Percentiles rank a stretch among this genome's conserved stretches.
Conservation (phyloP, 2,329 filamentous ascomycete genomes). For the Fusarium hostae region DNA sequence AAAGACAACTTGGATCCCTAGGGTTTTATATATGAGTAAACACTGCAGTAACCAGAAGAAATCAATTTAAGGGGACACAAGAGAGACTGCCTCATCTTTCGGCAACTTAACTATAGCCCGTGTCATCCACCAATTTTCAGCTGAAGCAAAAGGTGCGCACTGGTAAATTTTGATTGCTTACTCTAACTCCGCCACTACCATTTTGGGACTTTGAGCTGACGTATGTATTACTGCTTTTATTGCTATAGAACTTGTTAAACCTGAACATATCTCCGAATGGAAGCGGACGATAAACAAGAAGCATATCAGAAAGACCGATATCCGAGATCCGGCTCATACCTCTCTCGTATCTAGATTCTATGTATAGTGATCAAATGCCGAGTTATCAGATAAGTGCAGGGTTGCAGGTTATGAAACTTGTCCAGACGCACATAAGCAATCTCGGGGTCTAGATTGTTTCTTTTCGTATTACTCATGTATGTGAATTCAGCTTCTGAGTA, state of each 20-base stretch:
- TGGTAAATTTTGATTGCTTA: neutral
- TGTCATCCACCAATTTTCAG: neutral
- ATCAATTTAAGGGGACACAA: neutral
- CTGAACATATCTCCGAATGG: neutral
- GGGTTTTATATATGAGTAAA: neutral
- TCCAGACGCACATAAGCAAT: neutral
- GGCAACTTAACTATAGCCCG: conserved; percentile 29
- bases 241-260: neutral
- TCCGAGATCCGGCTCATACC: neutral
- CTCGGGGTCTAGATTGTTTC: neutral
- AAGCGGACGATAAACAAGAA: neutral
- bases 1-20: neutral
- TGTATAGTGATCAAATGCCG: neutral
- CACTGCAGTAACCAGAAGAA: neutral
- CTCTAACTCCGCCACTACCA: neutral
- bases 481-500: neutral
- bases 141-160: neutral
- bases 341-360: neutral
- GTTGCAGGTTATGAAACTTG: neutral
- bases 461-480: neutral
- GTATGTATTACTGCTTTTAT: neutral
- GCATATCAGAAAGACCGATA: neutral
- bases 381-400: neutral
- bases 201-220: neutral
- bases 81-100: neutral